A percentile compares a stretch with the other conserved stretches of the same genome.
Conservation (phyloP, 805 yeast genomes). For the Dipodascus geniculatus region DNA sequence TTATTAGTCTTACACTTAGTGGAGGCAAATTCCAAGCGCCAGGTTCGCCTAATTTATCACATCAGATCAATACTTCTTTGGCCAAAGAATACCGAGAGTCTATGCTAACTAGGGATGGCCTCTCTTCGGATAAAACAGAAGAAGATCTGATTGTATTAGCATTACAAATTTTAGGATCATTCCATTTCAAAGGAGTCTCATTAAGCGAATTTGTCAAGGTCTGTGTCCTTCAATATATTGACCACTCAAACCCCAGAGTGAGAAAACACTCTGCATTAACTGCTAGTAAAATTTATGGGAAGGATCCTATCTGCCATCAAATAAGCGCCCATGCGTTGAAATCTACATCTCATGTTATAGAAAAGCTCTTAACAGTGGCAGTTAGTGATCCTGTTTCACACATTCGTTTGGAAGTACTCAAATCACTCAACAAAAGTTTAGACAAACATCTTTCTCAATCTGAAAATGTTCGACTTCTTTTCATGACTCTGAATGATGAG, state of each 20-base stretch:
- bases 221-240: constrained; percentile 74
- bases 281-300: constrained; percentile 60
- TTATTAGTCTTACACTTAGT: constrained; percentile 62
- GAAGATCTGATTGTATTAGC: constrained; percentile 58
- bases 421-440: constrained; percentile 58
- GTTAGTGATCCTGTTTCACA: constrained; percentile 84
- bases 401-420: constrained; percentile 68
- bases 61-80: constrained; percentile 42
- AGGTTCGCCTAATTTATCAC: constrained; percentile 66
- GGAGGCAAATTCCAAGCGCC: constrained; percentile 77
- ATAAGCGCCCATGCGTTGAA: constrained; percentile 68
- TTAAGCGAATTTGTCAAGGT: constrained; percentile 79
- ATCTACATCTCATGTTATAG: constrained; percentile 77
- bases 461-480: constrained; percentile 70
- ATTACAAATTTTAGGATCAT: constrained; percentile 59
- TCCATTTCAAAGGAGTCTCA: constrained; percentile 64
- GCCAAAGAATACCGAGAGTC: constrained; percentile 73
- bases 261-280: constrained; percentile 79
- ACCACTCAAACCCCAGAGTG: constrained; percentile 67
- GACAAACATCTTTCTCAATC: constrained; percentile 94
- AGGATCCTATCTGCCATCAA: constrained; percentile 76
- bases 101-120: constrained; percentile 61
- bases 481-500: constrained; percentile 88
- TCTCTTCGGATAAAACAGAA: constrained; percentile 36
- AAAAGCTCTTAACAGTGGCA: constrained; percentile 66